phyloP scores from a whole-genome alignment of 306 rosid species.

The Lablab purpureus region DNA sequence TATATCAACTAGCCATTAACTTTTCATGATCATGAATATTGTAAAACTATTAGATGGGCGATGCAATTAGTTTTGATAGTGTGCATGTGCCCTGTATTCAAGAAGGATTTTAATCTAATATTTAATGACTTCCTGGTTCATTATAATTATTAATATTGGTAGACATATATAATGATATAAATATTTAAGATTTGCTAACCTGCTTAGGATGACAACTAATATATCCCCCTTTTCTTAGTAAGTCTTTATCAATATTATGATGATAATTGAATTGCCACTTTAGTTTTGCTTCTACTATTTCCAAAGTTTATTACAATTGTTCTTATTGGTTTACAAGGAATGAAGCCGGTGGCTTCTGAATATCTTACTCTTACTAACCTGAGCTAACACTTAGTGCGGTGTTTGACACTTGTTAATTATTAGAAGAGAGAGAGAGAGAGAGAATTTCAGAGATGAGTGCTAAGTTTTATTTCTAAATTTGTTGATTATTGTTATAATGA shows the following conservation, averaged over 20 bases:
- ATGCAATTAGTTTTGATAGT: conserved; percentile 21
- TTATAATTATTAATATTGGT: background rate
- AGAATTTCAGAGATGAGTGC: background rate
- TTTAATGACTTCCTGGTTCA: background rate
- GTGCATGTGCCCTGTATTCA: background rate
- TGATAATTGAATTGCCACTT: conserved; percentile 11
- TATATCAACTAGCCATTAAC: conserved; percentile 16
- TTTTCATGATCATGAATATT: conserved; percentile 38
- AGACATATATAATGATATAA: background rate
- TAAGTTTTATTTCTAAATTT: background rate
- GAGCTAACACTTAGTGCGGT: conserved; percentile 17
- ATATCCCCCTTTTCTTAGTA: background rate
- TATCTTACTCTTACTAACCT: conserved; percentile 13
- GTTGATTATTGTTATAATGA: background rate
- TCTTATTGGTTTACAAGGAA: background rate
- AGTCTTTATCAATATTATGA: conserved; percentile 12
- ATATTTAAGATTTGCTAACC: background rate
- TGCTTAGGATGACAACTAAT: conserved; percentile 1
- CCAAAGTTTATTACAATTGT: conserved; percentile 12
- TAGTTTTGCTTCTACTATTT: conserved; percentile 19
- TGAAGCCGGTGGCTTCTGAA: background rate
- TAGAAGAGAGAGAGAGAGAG: background rate
- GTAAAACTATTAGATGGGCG: conserved; percentile 22
- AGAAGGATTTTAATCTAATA: conserved; percentile 1
- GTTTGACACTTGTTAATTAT: conserved; percentile 7